Evolutionary conservation across 352 stramenopile genomes (phyloP).

Genomic region (Phytophthora pini): DNA sequence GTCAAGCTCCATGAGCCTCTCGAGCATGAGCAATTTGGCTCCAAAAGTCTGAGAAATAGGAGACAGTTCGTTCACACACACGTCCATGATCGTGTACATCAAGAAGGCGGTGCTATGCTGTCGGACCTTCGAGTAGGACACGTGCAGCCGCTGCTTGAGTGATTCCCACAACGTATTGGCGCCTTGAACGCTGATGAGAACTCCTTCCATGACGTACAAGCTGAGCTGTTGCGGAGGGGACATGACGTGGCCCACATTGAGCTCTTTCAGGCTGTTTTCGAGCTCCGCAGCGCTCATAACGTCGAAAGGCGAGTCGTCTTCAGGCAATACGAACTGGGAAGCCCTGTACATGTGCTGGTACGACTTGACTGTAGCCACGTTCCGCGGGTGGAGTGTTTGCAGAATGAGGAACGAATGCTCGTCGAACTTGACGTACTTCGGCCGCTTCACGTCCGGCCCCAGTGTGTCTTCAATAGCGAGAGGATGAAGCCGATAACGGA

Average conservation of each 20-base stretch:
- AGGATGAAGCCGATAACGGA: constrained; percentile 84
- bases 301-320: constrained; percentile 59
- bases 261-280: constrained; percentile 48
- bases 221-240: constrained; percentile 73
- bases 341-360: constrained; percentile 76
- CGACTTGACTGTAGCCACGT: constrained; percentile 53
- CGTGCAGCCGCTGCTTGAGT: constrained; percentile 61
- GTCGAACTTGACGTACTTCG: constrained; percentile 87
- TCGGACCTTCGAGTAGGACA: constrained; percentile 83
- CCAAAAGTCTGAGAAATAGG: constrained; percentile 75
- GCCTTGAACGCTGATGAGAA: constrained; percentile 70
- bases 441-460: constrained; percentile 69
- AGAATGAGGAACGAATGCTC: constrained; percentile 81
- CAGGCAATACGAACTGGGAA: constrained; percentile 53
- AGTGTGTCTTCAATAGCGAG: constrained; percentile 82
- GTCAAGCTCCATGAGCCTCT: constrained; percentile 57
- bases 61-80: constrained; percentile 77
- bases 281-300: constrained; percentile 65
- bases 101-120: constrained; percentile 77
- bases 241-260: constrained; percentile 66
- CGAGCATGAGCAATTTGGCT: constrained; percentile 71
- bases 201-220: constrained; percentile 68
- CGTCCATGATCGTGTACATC: constrained; percentile 79
- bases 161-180: constrained; percentile 53
- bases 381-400: constrained; percentile 55